These are phyloP conservation scores for Entoloma clypeatum DNA, from an alignment of 1,284 basidiomycete species.

Conservation along the genomic window DNA sequence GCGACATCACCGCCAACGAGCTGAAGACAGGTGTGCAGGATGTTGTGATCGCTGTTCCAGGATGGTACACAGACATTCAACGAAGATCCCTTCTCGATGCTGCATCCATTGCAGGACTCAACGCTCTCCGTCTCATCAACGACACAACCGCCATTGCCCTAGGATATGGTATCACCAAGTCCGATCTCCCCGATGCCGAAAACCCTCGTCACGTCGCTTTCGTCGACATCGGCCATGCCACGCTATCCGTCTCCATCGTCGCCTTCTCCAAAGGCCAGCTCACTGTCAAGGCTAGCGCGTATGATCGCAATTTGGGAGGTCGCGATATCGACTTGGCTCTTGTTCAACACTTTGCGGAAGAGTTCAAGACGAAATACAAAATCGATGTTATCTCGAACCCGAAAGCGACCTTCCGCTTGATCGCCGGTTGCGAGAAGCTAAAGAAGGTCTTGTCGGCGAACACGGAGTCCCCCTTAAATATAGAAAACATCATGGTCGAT, in stretches of 20 bases:
- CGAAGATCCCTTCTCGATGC: constrained; percentile 86
- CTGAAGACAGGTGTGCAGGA: constrained; percentile 84
- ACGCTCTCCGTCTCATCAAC: constrained; percentile 90
- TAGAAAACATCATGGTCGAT: constrained; percentile 93
- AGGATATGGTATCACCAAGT: constrained; percentile 95
- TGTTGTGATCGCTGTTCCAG: constrained; percentile 90
- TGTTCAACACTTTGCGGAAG: constrained; percentile 79
- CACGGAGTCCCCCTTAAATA: constrained; percentile 79
- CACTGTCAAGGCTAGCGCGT: constrained; percentile 80
- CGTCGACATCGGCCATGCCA: constrained; percentile 90
- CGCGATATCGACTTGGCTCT: constrained; percentile 91
- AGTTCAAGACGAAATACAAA: constrained; percentile 94
- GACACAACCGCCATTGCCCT: constrained; percentile 91
- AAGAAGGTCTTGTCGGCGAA: constrained; percentile 72
- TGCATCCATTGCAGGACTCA: constrained; percentile 82
- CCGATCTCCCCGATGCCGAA: constrained; percentile 83
- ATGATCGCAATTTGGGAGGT: constrained; percentile 88
- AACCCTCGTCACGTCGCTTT: constrained; percentile 84
- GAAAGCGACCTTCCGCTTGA: constrained; percentile 88
- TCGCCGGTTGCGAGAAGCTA: constrained; percentile 86
- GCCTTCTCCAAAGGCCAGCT: constrained; percentile 93
- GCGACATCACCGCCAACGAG: constrained; percentile 80
- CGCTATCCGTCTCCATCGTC: constrained; percentile 80
- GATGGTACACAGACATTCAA: constrained; percentile 92
- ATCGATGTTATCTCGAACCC: constrained; percentile 88